Base-by-base conservation (phyloP, 23 red algal genomes). In the Gracilaria vermiculophylla region DNA sequence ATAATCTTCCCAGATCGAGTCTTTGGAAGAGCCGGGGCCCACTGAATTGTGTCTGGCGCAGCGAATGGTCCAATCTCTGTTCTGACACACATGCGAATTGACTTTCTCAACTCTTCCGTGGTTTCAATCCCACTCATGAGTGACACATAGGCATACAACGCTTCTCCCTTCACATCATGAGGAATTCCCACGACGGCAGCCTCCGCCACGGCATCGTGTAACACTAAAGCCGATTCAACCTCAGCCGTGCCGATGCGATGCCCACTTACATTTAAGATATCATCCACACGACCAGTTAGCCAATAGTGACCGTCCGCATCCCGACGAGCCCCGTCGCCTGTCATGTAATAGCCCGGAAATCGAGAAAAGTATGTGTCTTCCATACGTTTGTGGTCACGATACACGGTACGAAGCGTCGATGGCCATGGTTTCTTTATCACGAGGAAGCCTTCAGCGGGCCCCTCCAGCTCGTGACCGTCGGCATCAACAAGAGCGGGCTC, bases 1-100 rank as follows among this genome's bases (percentile, higher is more conserved):
- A 99, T 95, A 43, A 99, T 99, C 77, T 99, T 99, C n/a, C 97
- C 97, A 41, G 88, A 94, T 13, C 97, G 87, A n/a, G 97, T 99
- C 54, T 99, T 99, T 34, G 97, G 97, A 41, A 99, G 76, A 13
- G 89, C 84, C n/a, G 70, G 56, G n/a, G 89, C 93, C 93, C 93
- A 99, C 32, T 95, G 92, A 27, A 99, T 91, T 2, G 82, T 81
- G 25, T 95, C 97, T 12, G 93, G 93, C 34, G 93, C 45, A 29
- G 93, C 93, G 75, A 99, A 94, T 45, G 97, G 84, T 15, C 97
- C 97, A 43, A 99, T 99, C 40, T 95, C 90, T 25, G 28, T 78
- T 39, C 97, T 87, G 52, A 91, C 81, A 28, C 45, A 55, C 64
- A 76, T 42, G 36, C 77, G 75, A 35, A 99, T 79, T 3, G 64